These are phyloP conservation scores for Acanthamoeba quina DNA, from an alignment of 208 protist genomes.

Conservation along the genomic window DNA sequence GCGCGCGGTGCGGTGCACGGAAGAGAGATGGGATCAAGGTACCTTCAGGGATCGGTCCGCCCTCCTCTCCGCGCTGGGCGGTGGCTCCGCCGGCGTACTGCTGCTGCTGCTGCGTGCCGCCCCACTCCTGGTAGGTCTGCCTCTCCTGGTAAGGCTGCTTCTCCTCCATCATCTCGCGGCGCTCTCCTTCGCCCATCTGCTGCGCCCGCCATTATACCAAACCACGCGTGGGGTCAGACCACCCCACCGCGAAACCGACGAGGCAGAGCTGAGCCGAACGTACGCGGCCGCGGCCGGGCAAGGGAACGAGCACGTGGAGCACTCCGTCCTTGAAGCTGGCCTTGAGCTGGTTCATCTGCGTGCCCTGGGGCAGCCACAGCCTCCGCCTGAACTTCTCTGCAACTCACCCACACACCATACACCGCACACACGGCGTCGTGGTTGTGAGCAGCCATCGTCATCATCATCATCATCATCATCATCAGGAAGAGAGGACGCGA, in stretches of 20 bases:
- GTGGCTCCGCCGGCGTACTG: not conserved
- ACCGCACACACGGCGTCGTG: not conserved
- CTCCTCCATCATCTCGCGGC: not conserved
- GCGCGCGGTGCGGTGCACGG: no score
- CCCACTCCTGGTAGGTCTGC: not conserved
- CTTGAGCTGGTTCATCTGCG: not conserved
- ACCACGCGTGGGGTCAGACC: no score
- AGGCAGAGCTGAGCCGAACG: not conserved
- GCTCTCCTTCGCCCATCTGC: not conserved
- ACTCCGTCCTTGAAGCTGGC: slow-evolving; percentile 7
- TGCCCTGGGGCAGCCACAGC: not conserved
- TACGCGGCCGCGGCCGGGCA: not conserved
- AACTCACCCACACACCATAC: not conserved
- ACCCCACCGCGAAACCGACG: no score
- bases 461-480: not conserved
- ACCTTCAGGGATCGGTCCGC: not conserved
- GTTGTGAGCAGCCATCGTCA: not conserved
- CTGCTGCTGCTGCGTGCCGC: no score
- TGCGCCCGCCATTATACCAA: not conserved
- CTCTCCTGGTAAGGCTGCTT: not conserved
- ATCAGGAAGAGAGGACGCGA: not conserved
- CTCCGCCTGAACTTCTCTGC: not conserved
- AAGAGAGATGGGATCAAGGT: not conserved
- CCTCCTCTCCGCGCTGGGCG: not conserved
- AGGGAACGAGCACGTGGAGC: slow-evolving; percentile 11